phyloP scores from a whole-genome alignment of 257 asterid species.

The Sherardia arvensis region DNA sequence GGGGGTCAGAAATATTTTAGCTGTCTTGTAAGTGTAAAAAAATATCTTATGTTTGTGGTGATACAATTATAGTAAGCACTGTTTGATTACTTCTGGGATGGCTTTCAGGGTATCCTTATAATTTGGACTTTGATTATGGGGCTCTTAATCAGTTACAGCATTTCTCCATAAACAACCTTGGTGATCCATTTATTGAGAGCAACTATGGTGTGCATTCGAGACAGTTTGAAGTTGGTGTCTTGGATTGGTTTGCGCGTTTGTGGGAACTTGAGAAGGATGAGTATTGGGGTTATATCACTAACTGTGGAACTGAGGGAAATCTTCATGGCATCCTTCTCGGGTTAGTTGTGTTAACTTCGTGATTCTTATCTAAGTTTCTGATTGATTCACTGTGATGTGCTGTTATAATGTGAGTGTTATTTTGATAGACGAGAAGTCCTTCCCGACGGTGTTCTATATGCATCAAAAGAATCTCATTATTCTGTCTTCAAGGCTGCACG shows the following conservation, averaged over 20 bases:
- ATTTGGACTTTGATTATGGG: constrained; percentile 92
- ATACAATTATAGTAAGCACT: not conserved
- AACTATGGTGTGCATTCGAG: constrained; percentile 95
- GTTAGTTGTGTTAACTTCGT: constrained; percentile 27
- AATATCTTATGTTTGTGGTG: not conserved
- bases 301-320: constrained; percentile 98
- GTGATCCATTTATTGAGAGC: constrained; percentile 95
- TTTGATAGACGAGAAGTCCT: constrained; percentile 89
- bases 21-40: not conserved
- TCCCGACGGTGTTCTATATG: constrained; percentile 89
- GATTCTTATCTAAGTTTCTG: not conserved
- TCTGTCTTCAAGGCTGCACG: constrained; percentile 95
- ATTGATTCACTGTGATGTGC: constrained; percentile 2
- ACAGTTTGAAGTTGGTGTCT: constrained; percentile 90
- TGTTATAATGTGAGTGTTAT: constrained; percentile 16
- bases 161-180: constrained; percentile 87
- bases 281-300: constrained; percentile 94
- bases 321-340: constrained; percentile 94
- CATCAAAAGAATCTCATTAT: constrained; percentile 90
- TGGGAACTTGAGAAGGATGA: constrained; percentile 89
- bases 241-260: constrained; percentile 91
- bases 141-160: constrained; percentile 85
- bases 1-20: not conserved
- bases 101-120: constrained; percentile 79
- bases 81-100: not conserved